These are phyloP conservation scores for Hypholoma sublateritium DNA, from an alignment of 768 basidiomycete species.

Conservation along the genomic window DNA sequence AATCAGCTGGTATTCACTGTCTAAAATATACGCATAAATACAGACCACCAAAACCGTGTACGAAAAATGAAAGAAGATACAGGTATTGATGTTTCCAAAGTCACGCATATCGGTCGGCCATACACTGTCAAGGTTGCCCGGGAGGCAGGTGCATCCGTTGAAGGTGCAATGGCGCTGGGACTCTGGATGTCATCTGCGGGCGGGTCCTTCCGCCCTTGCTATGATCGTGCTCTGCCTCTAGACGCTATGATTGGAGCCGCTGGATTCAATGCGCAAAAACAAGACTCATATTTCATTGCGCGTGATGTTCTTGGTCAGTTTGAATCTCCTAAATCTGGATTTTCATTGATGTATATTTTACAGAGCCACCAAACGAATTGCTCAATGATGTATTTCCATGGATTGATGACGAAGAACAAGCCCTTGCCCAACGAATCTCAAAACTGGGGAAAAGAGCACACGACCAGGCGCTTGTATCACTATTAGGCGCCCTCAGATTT, in stretches of 20 bases:
- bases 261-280: constrained; percentile 25
- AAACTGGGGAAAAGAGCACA: constrained; percentile 6
- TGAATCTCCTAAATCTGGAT: not conserved
- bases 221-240: constrained; percentile 28
- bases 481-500: constrained; percentile 22
- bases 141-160: not conserved
- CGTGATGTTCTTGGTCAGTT: constrained; percentile 22
- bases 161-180: constrained; percentile 3
- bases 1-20: too few species aligned
- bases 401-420: constrained; percentile 20
- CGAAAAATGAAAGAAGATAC: constrained; percentile 4
- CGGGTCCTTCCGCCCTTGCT: constrained; percentile 16
- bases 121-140: not conserved
- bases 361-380: constrained; percentile 22
- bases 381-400: constrained; percentile 24
- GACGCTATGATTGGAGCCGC: constrained; percentile 30
- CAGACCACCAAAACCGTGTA: not conserved
- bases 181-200: not conserved
- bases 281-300: constrained; percentile 22
- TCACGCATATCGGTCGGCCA: constrained; percentile 5
- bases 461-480: constrained; percentile 26
- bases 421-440: constrained; percentile 2
- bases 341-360: not conserved
- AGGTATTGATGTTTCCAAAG: not conserved
- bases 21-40: too few species aligned